Conservation (phyloP, 192 early-diverging fungal genomes). For the Backusella westeae region DNA sequence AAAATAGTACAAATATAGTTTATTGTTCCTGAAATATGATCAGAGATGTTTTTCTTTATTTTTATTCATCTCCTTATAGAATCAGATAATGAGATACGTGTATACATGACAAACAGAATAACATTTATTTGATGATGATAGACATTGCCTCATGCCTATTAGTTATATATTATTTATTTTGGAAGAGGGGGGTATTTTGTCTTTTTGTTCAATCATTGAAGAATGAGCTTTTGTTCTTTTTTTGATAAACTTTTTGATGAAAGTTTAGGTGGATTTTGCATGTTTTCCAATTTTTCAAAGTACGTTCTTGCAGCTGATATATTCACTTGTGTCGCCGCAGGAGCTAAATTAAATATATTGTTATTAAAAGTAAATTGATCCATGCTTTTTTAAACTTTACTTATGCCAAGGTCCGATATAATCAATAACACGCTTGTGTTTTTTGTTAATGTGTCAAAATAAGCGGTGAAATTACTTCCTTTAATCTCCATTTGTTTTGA, state of each 20-base stretch:
- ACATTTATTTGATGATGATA: neutral
- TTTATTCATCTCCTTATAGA: neutral
- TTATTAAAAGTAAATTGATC: neutral
- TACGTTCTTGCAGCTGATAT: constrained; percentile 77
- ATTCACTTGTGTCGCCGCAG: constrained; percentile 77
- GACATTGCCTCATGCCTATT: neutral
- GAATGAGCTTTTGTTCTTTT: neutral
- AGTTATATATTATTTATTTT: neutral
- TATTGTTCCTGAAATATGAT: neutral
- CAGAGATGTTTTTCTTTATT: neutral
- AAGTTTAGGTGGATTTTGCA: neutral
- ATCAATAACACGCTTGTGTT: constrained; percentile 87
- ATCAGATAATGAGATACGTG: neutral
- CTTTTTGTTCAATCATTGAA: neutral
- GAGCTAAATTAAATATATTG: constrained; percentile 50
- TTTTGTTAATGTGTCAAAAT: constrained; percentile 77
- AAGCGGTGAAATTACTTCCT: constrained; percentile 69
- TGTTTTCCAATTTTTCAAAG: constrained; percentile 74
- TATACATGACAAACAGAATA: neutral
- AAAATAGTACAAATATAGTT: neutral
- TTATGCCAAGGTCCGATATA: constrained; percentile 76
- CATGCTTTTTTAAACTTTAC: constrained; percentile 47
- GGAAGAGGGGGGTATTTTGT: neutral
- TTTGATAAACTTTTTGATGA: neutral
- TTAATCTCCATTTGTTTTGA: constrained; percentile 86